These are phyloP conservation scores for Albugo candida DNA, from an alignment of 352 stramenopile genomes.

Conservation along the genomic window DNA sequence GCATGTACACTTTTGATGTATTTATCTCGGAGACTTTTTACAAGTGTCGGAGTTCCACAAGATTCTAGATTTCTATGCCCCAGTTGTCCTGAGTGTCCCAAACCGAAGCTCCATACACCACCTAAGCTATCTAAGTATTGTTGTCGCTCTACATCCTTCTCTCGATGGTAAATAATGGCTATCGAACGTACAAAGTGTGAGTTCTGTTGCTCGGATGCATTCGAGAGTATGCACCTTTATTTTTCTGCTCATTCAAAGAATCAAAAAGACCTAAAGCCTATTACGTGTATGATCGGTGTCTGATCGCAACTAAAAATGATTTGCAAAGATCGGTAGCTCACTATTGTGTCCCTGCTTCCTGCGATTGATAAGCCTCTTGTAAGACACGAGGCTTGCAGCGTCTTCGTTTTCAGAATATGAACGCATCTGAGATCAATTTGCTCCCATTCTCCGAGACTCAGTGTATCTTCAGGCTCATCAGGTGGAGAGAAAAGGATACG, in stretches of 20 bases:
- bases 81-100: conserved; percentile 42
- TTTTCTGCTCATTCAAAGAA: neutral
- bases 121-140: conserved; percentile 40
- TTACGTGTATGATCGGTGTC: neutral
- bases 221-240: conserved; percentile 35
- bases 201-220: conserved; percentile 31
- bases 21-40: conserved; percentile 43
- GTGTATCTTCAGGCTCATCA: conserved; percentile 40
- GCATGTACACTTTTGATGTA: conserved; percentile 57
- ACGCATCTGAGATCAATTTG: conserved; percentile 64
- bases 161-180: too few relatives aligned
- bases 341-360: conserved; percentile 41
- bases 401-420: conserved; percentile 68
- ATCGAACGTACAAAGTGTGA: too few relatives aligned
- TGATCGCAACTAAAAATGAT: conserved; percentile 18
- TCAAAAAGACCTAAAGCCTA: neutral
- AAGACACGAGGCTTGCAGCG: conserved; percentile 58
- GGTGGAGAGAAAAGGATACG: conserved; percentile 59
- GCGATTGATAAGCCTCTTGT: conserved; percentile 33
- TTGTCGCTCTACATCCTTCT: conserved; percentile 22
- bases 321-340: conserved; percentile 37
- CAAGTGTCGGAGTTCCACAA: conserved; percentile 26
- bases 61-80: conserved; percentile 53
- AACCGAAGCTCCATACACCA: conserved; percentile 67
- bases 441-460: conserved; percentile 50